Evolutionary conservation across 2,329 filamentous ascomycete species (phyloP), one percentile per base, ranked within the genome.

Genomic region (Sporothrix luriei): DNA sequence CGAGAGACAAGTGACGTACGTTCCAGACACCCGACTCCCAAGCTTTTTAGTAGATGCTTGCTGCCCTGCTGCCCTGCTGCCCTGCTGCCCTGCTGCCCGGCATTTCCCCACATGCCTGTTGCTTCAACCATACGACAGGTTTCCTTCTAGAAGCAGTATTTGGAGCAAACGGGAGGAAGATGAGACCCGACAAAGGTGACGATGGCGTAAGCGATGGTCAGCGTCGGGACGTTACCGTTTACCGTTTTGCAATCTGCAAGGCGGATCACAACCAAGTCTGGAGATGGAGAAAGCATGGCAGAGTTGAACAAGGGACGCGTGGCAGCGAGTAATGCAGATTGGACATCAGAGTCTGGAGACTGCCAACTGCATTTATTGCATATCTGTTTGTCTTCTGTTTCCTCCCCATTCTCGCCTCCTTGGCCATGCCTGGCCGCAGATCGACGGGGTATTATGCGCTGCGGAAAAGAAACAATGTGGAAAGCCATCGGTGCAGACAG

Each of bases 201-300:
- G 29, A 16, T 1, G 14, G 26, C 16, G 29, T 38, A 5, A 26
- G 38, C 16, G 26, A 10, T 33, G 54, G 11, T 16, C 14, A 33
- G 33, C 21, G 29, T 40, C 24, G 55, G 55, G 57, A 19, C 57
- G n/a, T 21, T 19, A 19, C 33, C 5, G 57, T 61, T 21, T 19
- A 19, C 33, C 5, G 57, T 61, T 61, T 61, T 61, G 57, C 33
- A 61, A 61, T 43, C 57, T 61, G 57, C 57, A 24, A 21, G n/a
- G 57, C 33, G n/a, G 57, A 43, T 61, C 29, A 43, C 54, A 66
- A 52, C 26, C 26, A 66, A 38, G 48, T 13, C n/a, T 43, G 61
- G 14, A 48, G 16, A 29, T 24, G 11, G 26, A 49, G 16, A 65
- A 49, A 43, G 48, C 43, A 24, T 61, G 9, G n/a, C 29, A 66